Evolutionary conservation across 805 yeast genomes (phyloP).

Genomic region (Spathaspora sp.): DNA sequence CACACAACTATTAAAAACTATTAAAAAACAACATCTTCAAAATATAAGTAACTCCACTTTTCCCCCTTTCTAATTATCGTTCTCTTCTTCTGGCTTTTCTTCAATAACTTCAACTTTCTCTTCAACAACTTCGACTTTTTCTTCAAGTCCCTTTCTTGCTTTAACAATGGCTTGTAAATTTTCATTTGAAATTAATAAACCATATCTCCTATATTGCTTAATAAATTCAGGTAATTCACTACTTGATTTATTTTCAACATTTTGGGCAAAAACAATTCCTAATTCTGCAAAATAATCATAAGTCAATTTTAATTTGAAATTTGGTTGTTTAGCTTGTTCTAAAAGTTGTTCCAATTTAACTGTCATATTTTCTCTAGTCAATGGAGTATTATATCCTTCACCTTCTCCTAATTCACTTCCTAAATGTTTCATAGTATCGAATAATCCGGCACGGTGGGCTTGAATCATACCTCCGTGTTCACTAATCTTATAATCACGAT

Average conservation of each 20-base stretch:
- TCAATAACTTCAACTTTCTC: slow-evolving; percentile 1
- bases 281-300: slow-evolving; percentile 53
- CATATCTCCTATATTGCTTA: slow-evolving; percentile 64
- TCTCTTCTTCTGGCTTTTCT: background rate
- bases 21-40: background rate
- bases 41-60: background rate
- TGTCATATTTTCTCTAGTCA: slow-evolving; percentile 31
- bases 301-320: slow-evolving; percentile 47
- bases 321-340: slow-evolving; percentile 23
- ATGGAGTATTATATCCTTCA: slow-evolving; percentile 77
- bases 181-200: slow-evolving; percentile 51
- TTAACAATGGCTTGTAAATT: slow-evolving; percentile 35
- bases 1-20: background rate
- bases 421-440: slow-evolving; percentile 52
- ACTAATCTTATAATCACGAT: slow-evolving; percentile 60
- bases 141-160: slow-evolving; percentile 26
- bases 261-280: slow-evolving; percentile 45
- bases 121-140: background rate
- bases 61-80: background rate
- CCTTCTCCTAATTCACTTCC: slow-evolving; percentile 67
- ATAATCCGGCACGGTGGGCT: slow-evolving; percentile 72
- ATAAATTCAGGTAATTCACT: slow-evolving; percentile 40
- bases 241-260: slow-evolving; percentile 34
- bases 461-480: slow-evolving; percentile 71
- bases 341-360: slow-evolving; percentile 13